Evolutionary conservation across 2,329 filamentous ascomycete species (phyloP), one percentile per base, ranked within the genome.

Genomic region (Diaporthe amygdali): DNA sequence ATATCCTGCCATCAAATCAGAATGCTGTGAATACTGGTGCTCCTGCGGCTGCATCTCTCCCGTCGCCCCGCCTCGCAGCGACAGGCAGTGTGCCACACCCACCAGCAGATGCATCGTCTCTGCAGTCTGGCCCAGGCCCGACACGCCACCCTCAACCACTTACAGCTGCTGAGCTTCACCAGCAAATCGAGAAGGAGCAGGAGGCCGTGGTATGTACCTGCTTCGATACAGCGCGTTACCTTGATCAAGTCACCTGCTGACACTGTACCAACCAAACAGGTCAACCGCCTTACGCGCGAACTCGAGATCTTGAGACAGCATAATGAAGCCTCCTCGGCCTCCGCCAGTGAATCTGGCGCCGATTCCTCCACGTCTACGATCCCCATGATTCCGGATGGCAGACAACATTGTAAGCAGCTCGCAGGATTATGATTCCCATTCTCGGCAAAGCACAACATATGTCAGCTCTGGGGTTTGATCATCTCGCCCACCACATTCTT

Each of bases 121-220:
- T 85, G 34, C 79, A 66, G 46, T 66, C 84, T 39, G 90, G 90
- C 0, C 89, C 90, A 69, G 93, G 93, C 0, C 95, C 96, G 5
- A 83, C 97, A 76, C 90, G 96, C 74, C 95, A 97, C 80, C 95
- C 96, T 7, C 89, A 94, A 44, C 95, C 95, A 4, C 84, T 98
- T 80, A 98, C 96, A 0, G 92, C 94, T 1, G 93, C 94, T 4
- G 96, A 98, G 81, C 87, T 98, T 73, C 95, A 98, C 81, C 87
- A 93, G 72, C 91, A 97, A 83, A 87, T 98, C 32, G 96, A 98
- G 82, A 96, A 97, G 81, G 96, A 98, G 79, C 95, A 98, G 77
- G 96, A 98, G 82, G 94, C 95, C 44, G 92, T 98, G 77, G 95
- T 96, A 87, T 74, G 90, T 84, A 44, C 25, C 7, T 49, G 63